These are phyloP conservation scores for Dictyostelium intermedium DNA, from an alignment of 78 protist genomes.

Conservation along the genomic window DNA sequence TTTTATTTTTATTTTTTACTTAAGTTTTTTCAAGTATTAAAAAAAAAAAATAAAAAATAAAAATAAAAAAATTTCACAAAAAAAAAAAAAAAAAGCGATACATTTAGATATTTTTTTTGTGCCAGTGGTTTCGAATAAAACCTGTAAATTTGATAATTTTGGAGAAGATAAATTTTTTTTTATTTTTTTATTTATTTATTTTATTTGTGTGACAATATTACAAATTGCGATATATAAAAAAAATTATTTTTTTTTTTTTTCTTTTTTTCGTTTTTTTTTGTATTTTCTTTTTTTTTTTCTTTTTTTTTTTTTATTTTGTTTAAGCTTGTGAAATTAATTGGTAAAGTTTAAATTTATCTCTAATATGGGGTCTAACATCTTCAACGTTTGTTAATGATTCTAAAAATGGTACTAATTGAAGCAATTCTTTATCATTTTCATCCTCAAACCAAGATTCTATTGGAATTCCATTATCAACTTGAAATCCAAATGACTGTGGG, in stretches of 20 bases:
- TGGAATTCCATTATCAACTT: slow-evolving; percentile 94
- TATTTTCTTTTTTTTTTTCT: background rate
- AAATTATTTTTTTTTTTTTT: too few species aligned
- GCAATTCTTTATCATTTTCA: slow-evolving; percentile 79
- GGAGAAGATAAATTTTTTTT: too few species aligned
- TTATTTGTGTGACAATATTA: too few species aligned
- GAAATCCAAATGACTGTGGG: slow-evolving; percentile 94
- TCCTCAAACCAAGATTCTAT: slow-evolving; percentile 87
- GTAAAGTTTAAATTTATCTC: slow-evolving; percentile 38
- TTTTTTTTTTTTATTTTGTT: background rate
- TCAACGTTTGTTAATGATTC: slow-evolving; percentile 15
- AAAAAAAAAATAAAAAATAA: background rate
- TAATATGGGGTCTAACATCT: slow-evolving; percentile 83
- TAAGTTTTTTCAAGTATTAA: too few species aligned
- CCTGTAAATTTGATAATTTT: too few species aligned
- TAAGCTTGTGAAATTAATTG: slow-evolving; percentile 41
- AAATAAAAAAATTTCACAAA: background rate
- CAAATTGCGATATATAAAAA: too few species aligned
- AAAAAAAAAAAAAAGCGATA: too few species aligned
- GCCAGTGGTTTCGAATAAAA: too few species aligned
- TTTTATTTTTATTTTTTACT: background rate
- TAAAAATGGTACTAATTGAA: slow-evolving; percentile 82
- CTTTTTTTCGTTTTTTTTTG: too few species aligned
- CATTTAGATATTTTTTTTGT: too few species aligned
- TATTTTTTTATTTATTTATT: too few species aligned